Evolutionary conservation across 2,329 filamentous ascomycete species (phyloP), one percentile per base, ranked within the genome.

Genomic region (Aspergillus sp.): DNA sequence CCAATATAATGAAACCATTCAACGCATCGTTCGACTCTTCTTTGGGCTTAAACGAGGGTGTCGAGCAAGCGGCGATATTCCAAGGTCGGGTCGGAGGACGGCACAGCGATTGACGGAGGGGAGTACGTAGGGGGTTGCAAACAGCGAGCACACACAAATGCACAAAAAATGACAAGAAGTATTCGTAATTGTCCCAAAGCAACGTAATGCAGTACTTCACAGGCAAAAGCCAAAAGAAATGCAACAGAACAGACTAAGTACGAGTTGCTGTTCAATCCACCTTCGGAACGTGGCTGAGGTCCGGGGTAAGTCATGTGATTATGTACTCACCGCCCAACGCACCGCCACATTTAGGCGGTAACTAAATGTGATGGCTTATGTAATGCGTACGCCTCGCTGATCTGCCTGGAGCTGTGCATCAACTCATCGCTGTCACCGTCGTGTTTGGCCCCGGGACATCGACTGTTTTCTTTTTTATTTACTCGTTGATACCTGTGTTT

Each of bases 21-120:
- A 65, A 50, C 52, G 52, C 64, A 67, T 68, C 50, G 50, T 57
- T 50, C 48, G 41, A n/a, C 10, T 15, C 12, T 20, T 5, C 3
- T 39, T 17, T 39, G 15, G 4, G 17, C 17, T 12, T 15, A 39
- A 19, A 19, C 5, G 37, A 19, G 17, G 10, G n/a, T 15, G 12
- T 20, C 17, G 37, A 19, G 17, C 17, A 39, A 9, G 37, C 17
- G 37, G 19, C 17, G 33, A 37, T 37, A 37, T 37, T 37, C 9
- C 33, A 19, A n/a, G 17, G 33, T 37, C 33, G 33, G 33, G n/a
- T 39, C 37, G 17, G 37, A 32, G 22, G 25, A 35, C 35, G 19
- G 23, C 27, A 20, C 37, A 39, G 17, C 37, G 37, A 39, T 19
- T 12, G 10, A 20, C 37, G 15, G 17, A 39, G 17, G 15, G 9